Base-by-base conservation (phyloP, 192 early-diverging fungal species). In the Coemansia sp. region DNA sequence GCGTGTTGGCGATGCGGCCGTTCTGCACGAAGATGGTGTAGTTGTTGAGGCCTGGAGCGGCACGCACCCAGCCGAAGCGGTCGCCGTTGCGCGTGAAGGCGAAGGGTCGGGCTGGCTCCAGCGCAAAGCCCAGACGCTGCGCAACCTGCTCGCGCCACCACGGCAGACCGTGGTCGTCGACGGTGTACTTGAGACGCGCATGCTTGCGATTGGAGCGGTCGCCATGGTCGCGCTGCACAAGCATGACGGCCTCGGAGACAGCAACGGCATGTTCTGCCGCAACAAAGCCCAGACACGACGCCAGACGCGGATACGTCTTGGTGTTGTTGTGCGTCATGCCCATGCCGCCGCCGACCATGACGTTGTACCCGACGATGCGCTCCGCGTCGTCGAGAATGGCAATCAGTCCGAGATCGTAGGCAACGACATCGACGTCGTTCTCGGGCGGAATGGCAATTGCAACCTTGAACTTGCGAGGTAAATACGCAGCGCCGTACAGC, bases 271-370 rank as follows among this genome's bases (percentile, higher is more conserved):
- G 71, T 26, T 92, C 93, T 61, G 88, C 83, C 48, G 91, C 90
- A 66, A 86, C 83, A 82, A 91, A 98, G 59, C 93, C 93, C 41
- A 98, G 79, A 18, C 90, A 63, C 37, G 90, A 75, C 12, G 88
- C 95, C 47, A 94, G 86, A 41, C 90, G 88, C 48, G 96, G 96
- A 72, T 95, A 98, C 8, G 96, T 98, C 87, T 94, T 95, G 71
- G 94, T 94, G 91, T 97, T 98, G 69, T 92, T 92, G 87, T 98
- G 96, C 36, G 96, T 97, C 90, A 93, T 93, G 76, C 96, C 96
- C 96, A 98, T 96, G 55, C 96, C 96, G 71, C 96, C 96, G 68
- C 96, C 96, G 57, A 98, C 91, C 46, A 91, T 89, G 41, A 96
- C 90, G 76, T 96, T 98, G 87, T 91, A 98, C 62, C 96, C 96